phyloP scores from a whole-genome alignment of 345 rosid genomes.

The Conringia planisiliqua region DNA sequence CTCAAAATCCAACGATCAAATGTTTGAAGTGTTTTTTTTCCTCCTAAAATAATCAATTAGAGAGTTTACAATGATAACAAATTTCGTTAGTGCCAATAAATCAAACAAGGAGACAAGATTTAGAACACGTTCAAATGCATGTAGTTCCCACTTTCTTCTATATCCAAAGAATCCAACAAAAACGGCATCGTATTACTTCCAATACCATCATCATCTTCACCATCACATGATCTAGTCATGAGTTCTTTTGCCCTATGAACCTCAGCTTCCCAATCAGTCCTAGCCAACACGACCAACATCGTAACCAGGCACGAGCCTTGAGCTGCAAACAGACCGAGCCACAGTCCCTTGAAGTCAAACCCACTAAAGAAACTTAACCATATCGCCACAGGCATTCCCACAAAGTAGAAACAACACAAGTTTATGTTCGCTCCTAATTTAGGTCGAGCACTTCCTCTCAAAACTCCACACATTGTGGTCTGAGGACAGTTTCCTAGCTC shows the following conservation, averaged over 20 bases:
- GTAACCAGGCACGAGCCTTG: slow-evolving; percentile 63
- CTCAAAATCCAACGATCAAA: slow-evolving; percentile 8
- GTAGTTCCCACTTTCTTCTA: slow-evolving; percentile 27
- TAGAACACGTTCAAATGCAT: slow-evolving; percentile 20
- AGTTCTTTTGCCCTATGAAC: slow-evolving; percentile 52
- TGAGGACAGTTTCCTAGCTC: slow-evolving; percentile 94
- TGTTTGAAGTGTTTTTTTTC: slow-evolving; percentile 7
- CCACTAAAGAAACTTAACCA: slow-evolving; percentile 59
- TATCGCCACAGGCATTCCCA: slow-evolving; percentile 79
- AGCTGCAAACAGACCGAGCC: slow-evolving; percentile 89
- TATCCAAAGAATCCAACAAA: slow-evolving; percentile 31
- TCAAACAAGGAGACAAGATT: slow-evolving; percentile 6
- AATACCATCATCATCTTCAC: background rate
- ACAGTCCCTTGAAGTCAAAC: slow-evolving; percentile 68
- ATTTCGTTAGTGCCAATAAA: slow-evolving; percentile 23
- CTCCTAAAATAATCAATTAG: slow-evolving; percentile 26
- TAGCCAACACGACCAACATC: slow-evolving; percentile 56
- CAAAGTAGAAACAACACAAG: slow-evolving; percentile 75
- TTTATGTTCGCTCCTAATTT: slow-evolving; percentile 80
- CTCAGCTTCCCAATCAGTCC: slow-evolving; percentile 67
- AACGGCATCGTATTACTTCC: slow-evolving; percentile 6
- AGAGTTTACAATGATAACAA: slow-evolving; percentile 24
- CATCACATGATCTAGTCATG: slow-evolving; percentile 35
- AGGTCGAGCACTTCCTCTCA: slow-evolving; percentile 85
- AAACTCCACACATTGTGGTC: slow-evolving; percentile 76